These are phyloP conservation scores for Aspergillus pseudonomiae DNA, from an alignment of 2,329 filamentous ascomycete species.

Conservation along the genomic window DNA sequence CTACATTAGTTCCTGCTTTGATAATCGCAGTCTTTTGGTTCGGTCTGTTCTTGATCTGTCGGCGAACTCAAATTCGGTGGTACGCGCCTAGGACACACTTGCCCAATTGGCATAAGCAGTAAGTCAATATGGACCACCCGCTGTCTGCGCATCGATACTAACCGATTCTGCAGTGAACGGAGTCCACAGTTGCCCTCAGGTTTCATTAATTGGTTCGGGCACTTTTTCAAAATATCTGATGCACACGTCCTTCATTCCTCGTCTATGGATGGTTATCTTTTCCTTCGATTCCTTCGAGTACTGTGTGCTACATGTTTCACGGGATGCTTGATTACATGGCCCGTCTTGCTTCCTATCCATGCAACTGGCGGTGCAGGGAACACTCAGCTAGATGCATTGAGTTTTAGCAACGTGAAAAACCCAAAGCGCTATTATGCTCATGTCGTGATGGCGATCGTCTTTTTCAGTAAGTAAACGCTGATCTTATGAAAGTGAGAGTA, in stretches of 20 bases:
- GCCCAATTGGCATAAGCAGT: slow-evolving; percentile 46
- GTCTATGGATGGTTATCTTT: slow-evolving; percentile 89
- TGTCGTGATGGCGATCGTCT: slow-evolving; percentile 73
- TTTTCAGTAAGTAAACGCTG: slow-evolving; percentile 59
- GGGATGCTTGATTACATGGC: slow-evolving; percentile 83
- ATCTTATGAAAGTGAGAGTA: neutral
- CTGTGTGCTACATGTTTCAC: slow-evolving; percentile 76
- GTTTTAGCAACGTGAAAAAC: slow-evolving; percentile 73
- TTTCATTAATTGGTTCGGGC: slow-evolving; percentile 57
- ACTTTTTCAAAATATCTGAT: slow-evolving; percentile 64
- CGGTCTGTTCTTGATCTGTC: slow-evolving; percentile 50
- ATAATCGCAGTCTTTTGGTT: slow-evolving; percentile 50
- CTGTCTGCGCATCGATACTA: neutral
- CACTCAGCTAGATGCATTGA: slow-evolving; percentile 73
- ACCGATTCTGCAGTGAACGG: slow-evolving; percentile 40
- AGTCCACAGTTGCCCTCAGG: slow-evolving; percentile 52
- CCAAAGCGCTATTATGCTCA: slow-evolving; percentile 77
- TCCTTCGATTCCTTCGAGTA: slow-evolving; percentile 83
- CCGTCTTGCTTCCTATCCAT: slow-evolving; percentile 84
- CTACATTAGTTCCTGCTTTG: slow-evolving; percentile 52
- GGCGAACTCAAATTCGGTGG: slow-evolving; percentile 49
- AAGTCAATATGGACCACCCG: slow-evolving; percentile 15
- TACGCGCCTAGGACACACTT: slow-evolving; percentile 49
- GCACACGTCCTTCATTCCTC: slow-evolving; percentile 85
- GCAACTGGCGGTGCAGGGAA: slow-evolving; percentile 73